Conservation (phyloP, 345 rosid genomes). For the Salix suchowensis region DNA sequence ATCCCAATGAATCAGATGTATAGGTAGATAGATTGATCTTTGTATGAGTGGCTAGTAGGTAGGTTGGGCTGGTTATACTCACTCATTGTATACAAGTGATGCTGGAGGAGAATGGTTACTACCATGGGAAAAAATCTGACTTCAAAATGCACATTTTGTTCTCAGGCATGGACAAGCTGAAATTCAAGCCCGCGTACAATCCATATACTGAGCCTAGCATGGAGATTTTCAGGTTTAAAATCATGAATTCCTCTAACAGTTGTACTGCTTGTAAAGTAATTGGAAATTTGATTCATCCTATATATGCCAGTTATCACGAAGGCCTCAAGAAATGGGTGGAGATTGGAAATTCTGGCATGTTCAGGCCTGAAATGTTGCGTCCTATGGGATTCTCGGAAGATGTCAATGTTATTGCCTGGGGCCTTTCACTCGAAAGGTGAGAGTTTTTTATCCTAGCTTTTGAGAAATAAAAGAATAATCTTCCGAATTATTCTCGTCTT, state of each 20-base stretch:
- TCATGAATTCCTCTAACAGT: background rate
- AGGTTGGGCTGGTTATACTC: background rate
- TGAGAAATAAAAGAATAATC: background rate
- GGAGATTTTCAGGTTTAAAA: slow-evolving; percentile 80
- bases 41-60: background rate
- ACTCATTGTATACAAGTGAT: background rate
- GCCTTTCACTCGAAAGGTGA: slow-evolving; percentile 96
- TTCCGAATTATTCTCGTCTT: background rate
- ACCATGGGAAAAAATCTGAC: background rate
- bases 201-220: slow-evolving; percentile 98
- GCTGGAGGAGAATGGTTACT: slow-evolving; percentile 4
- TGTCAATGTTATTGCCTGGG: slow-evolving; percentile 87
- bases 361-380: slow-evolving; percentile 88
- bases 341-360: slow-evolving; percentile 95
- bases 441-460: background rate
- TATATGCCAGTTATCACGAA: slow-evolving; percentile 65
- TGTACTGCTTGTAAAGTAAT: background rate
- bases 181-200: slow-evolving; percentile 92
- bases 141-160: background rate
- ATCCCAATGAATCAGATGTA: background rate
- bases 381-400: slow-evolving; percentile 98
- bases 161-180: slow-evolving; percentile 81
- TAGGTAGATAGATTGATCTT: background rate
- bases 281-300: background rate
- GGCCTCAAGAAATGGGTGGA: slow-evolving; percentile 84